phyloP scores from a whole-genome alignment of 148 eudicot genomes.

The Simmondsia chinensis region DNA sequence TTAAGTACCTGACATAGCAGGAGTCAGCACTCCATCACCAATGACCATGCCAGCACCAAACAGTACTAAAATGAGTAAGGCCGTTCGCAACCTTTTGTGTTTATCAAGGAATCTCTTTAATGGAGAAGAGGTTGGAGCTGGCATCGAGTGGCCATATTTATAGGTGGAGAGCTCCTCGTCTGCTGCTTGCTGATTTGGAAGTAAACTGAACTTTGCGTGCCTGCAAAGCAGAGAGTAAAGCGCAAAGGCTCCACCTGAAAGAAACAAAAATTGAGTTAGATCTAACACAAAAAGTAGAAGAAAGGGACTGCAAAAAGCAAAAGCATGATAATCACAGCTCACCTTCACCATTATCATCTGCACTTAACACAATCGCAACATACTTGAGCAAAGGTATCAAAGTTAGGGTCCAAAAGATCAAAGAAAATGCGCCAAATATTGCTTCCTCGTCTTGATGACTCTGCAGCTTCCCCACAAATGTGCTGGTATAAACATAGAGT shows the following conservation, averaged over 20 bases:
- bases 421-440: conserved; percentile 81
- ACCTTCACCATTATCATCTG: conserved; percentile 99
- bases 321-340: conserved; percentile 8
- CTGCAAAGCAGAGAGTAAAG: conserved; percentile 93
- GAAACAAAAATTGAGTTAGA: conserved; percentile 6
- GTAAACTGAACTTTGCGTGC: conserved; percentile 85
- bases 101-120: conserved; percentile 81
- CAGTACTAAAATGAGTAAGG: conserved; percentile 62
- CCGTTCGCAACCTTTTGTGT: conserved; percentile 50
- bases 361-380: conserved; percentile 54
- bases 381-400: conserved; percentile 89
- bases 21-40: conserved; percentile 92
- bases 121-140: conserved; percentile 27
- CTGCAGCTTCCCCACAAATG: conserved; percentile 48
- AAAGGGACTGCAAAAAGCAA: not conserved
- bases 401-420: conserved; percentile 87
- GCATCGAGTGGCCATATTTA: conserved; percentile 46
- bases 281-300: not conserved
- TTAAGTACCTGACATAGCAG: conserved; percentile 82
- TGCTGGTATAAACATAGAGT: conserved; percentile 75
- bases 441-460: conserved; percentile 48
- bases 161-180: conserved; percentile 91
- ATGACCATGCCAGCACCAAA: conserved; percentile 94
- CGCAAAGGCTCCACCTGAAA: conserved; percentile 90
- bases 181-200: conserved; percentile 99